Conservation (phyloP, 768 basidiomycete species). For the Cubamyces lactineus region DNA sequence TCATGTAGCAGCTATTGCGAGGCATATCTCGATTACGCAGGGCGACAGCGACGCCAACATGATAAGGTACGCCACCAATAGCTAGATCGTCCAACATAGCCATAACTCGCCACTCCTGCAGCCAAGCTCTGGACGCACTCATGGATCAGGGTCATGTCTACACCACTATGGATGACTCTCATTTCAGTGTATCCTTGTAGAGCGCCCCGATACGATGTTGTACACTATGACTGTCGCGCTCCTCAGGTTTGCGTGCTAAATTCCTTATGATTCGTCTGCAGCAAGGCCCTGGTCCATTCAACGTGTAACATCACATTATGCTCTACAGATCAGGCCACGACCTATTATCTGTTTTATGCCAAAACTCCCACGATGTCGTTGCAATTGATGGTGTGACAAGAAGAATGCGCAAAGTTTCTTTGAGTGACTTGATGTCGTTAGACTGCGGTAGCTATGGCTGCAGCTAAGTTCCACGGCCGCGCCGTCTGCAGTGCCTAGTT, state of each 20-base stretch:
- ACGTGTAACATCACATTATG: too few species aligned
- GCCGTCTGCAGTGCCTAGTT: too few species aligned
- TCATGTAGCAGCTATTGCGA: constrained; percentile 72
- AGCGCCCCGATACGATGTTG: constrained; percentile 1
- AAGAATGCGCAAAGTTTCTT: too few species aligned
- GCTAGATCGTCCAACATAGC: background rate
- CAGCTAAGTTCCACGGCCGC: too few species aligned
- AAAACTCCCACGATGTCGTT: background rate
- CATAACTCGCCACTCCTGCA: constrained; percentile 31
- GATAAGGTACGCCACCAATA: constrained; percentile 57
- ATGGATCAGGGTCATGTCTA: constrained; percentile 83
- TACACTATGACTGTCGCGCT: background rate
- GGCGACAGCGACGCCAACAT: constrained; percentile 50
- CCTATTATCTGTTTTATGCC: background rate
- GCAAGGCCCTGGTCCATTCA: too few species aligned
- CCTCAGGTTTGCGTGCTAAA: too few species aligned
- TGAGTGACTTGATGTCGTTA: too few species aligned
- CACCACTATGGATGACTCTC: constrained; percentile 82
- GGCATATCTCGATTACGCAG: constrained; percentile 44
- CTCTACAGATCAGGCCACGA: too few species aligned
- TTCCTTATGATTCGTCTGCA: too few species aligned
- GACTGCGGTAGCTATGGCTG: too few species aligned
- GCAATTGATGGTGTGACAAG: constrained; percentile 1
- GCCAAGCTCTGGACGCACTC: constrained; percentile 73
- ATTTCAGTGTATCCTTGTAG: constrained; percentile 57